These are phyloP conservation scores for Filobasidium uniguttulatum DNA, from an alignment of 1,284 basidiomycete genomes.

Conservation along the genomic window DNA sequence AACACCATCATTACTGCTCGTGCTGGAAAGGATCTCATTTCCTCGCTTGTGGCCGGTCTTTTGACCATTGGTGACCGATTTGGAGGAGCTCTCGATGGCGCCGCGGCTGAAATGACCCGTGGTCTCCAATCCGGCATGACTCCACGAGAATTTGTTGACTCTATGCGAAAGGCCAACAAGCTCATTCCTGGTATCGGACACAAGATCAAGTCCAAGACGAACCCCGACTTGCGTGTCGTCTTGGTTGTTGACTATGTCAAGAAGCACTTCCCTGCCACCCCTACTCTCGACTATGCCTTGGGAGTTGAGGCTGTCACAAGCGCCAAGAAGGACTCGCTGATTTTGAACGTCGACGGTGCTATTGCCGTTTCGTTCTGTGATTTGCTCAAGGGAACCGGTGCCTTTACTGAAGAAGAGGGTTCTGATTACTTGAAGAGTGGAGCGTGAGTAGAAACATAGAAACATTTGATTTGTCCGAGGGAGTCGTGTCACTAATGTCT, in stretches of 20 bases:
- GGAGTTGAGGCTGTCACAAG: constrained; percentile 97
- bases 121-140: constrained; percentile 84
- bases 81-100: constrained; percentile 98
- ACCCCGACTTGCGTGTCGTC: constrained; percentile 91
- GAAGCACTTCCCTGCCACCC: constrained; percentile 88
- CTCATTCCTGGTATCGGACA: constrained; percentile 96
- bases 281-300: constrained; percentile 90
- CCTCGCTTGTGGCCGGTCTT: constrained; percentile 87
- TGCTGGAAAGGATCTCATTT: constrained; percentile 97
- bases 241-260: constrained; percentile 93
- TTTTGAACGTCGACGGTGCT: constrained; percentile 93
- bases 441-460: constrained; percentile 15
- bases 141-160: constrained; percentile 94
- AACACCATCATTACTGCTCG: constrained; percentile 98
- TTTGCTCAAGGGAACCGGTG: constrained; percentile 78
- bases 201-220: constrained; percentile 99
- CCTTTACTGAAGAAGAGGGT: constrained; percentile 90
- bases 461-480: neutral
- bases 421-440: constrained; percentile 83
- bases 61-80: constrained; percentile 97
- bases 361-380: constrained; percentile 98
- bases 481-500: neutral
- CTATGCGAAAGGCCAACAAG: constrained; percentile 88
- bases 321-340: constrained; percentile 87
- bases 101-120: constrained; percentile 85